phyloP scores from a whole-genome alignment of 2,329 filamentous ascomycete genomes.

The Talaromyces sp. region DNA sequence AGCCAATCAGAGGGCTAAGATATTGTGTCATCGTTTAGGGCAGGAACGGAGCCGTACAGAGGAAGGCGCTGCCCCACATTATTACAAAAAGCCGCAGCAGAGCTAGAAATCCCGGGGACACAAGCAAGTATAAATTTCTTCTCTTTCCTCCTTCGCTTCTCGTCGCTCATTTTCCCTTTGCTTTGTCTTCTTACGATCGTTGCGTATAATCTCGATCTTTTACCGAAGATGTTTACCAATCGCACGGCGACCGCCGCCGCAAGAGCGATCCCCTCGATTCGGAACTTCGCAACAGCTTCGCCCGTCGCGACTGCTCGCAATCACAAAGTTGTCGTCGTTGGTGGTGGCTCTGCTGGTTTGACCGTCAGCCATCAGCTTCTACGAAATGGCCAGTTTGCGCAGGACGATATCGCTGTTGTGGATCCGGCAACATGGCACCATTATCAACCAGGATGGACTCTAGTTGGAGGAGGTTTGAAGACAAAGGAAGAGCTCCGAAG shows the following conservation, averaged over 20 bases:
- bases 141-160: neutral
- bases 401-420: constrained; percentile 59
- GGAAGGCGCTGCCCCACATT: neutral
- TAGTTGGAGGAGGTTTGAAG: constrained; percentile 63
- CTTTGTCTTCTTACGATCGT: neutral
- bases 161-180: neutral
- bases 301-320: constrained; percentile 37
- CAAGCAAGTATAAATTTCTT: neutral
- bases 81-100: neutral
- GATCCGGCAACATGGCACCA: constrained; percentile 61
- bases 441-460: constrained; percentile 66
- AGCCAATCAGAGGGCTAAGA: neutral
- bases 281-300: constrained; percentile 25
- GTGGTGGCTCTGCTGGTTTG: constrained; percentile 62
- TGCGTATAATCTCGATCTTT: neutral
- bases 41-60: neutral
- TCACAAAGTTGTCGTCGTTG: constrained; percentile 63
- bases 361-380: constrained; percentile 64
- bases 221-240: constrained; percentile 24
- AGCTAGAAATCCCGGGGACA: neutral
- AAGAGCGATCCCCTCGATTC: constrained; percentile 18
- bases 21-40: neutral
- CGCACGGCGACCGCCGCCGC: constrained; percentile 22
- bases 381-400: constrained; percentile 50
- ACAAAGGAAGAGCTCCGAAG: constrained; percentile 54